Conservation (phyloP, 495 filamentous ascomycete genomes). For the Aspergillus bridgeri region DNA sequence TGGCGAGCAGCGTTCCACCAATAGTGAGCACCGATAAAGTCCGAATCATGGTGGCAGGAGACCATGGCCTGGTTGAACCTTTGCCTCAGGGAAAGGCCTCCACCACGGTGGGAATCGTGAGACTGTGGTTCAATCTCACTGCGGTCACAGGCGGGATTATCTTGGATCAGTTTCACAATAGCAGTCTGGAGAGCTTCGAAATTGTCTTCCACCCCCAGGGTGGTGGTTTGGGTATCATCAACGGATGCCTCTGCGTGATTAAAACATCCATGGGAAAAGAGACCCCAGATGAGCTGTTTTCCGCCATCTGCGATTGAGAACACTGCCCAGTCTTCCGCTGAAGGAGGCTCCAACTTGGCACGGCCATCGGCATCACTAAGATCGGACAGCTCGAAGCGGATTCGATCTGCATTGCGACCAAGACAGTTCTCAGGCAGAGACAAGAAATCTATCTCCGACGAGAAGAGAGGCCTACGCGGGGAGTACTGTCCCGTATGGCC, state of each 20-base stretch:
- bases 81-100: conserved; percentile 30
- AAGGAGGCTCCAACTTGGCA: conserved; percentile 35
- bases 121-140: conserved; percentile 15
- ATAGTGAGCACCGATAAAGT: conserved; percentile 48
- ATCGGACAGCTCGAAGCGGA: conserved; percentile 44
- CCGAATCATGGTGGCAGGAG: conserved; percentile 35
- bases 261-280: conserved; percentile 44
- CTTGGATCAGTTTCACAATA: conserved; percentile 75
- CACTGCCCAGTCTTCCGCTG: conserved; percentile 50
- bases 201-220: conserved; percentile 71
- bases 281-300: conserved; percentile 61
- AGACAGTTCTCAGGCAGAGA: conserved; percentile 24
- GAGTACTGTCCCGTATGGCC: conserved; percentile 16
- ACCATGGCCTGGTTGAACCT: conserved; percentile 41
- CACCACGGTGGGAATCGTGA: not conserved
- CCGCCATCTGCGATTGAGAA: conserved; percentile 74
- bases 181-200: conserved; percentile 81
- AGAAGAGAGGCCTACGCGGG: conserved; percentile 24
- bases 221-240: conserved; percentile 61
- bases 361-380: conserved; percentile 35
- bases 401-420: conserved; percentile 36
- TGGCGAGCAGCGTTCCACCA: conserved; percentile 48
- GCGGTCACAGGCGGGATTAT: conserved; percentile 59
- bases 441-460: conserved; percentile 28
- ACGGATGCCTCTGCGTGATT: conserved; percentile 16